Conservation (phyloP, 1,284 basidiomycete species). For the Pseudomicrostroma phylloplanum region DNA sequence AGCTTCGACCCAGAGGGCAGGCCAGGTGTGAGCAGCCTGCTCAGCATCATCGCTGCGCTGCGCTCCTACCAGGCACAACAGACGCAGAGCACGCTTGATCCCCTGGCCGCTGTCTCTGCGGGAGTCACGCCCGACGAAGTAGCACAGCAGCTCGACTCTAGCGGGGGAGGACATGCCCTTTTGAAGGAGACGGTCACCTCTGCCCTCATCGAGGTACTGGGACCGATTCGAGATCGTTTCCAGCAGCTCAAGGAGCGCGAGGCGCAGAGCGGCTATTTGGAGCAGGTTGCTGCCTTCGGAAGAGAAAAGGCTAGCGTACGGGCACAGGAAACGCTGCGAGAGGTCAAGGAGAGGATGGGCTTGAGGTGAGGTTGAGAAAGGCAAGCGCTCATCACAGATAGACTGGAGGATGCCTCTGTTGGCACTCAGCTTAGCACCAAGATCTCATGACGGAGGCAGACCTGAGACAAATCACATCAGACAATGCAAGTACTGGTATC, state of each 20-base stretch:
- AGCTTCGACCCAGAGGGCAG: constrained; percentile 70
- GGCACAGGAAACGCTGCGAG: constrained; percentile 62
- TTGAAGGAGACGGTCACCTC: constrained; percentile 71
- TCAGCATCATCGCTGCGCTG: constrained; percentile 61
- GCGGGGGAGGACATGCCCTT: constrained; percentile 60
- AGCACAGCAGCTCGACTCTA: constrained; percentile 57
- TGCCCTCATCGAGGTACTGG: constrained; percentile 66
- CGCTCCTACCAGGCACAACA: constrained; percentile 56
- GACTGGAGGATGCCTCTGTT: background rate
- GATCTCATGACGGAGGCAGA: background rate
- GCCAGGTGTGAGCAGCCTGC: constrained; percentile 76
- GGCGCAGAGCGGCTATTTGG: constrained; percentile 56
- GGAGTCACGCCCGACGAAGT: constrained; percentile 55
- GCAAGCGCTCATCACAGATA: background rate
- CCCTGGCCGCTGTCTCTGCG: constrained; percentile 10
- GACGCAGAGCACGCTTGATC: constrained; percentile 8
- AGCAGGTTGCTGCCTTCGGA: constrained; percentile 63
- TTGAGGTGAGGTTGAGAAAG: background rate
- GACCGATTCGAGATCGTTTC: constrained; percentile 66
- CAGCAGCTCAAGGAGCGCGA: constrained; percentile 61
- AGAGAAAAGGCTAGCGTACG: constrained; percentile 61
- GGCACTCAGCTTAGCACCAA: background rate
- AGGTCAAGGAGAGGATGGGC: constrained; percentile 54
- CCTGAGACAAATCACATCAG: background rate
- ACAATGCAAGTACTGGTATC: background rate